Base-by-base conservation (phyloP, 73 alveolate species). In the Paraurostyla sp. region DNA sequence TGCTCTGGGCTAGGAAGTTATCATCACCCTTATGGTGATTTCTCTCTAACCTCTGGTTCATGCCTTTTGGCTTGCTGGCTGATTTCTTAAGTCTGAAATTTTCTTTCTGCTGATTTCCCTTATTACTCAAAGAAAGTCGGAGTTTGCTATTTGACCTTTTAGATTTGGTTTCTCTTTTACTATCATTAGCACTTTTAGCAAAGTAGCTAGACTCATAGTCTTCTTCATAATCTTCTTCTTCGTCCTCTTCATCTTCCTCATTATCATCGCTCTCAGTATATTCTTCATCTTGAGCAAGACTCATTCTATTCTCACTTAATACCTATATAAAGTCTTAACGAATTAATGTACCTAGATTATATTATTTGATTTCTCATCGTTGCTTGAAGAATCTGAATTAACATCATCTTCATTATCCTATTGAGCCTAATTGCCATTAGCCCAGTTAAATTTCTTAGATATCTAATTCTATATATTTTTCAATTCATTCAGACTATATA, bases 371-470 rank as follows among this genome's bases (percentile, higher is more conserved):
- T 65, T 49, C 20, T 73, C 86, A 73, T 73, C 86, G 46, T 73
- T 73, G 48, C 65, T 73, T 45, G 86, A 73, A 15, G 4, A 18
- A 4, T 46, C 71, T 1, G 86, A 43, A 22, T 15, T 46, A 16
- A 48, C 18, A 7, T 73, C 86, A 73, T 50, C 91, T 7, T 81
- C 83, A 38, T 7, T 6, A n/a, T 81, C 91, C 3, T 65, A 51
- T 32, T 42, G 23, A 23, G 15, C 57, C n/a, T 56, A 25, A 13
- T 38, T 27, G 30, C 42, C 48, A 23, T 50, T 30, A 27, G 58
- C 27, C 82, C 69, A 69, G 71, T 54, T 54, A 32, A 45, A 48
- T 46, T 30, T 49, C 59, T 51, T 46, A 33, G 69, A 29, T 20
- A 40, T 32, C 4, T 32, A 36, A 42, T 27, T 27, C 23, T 38